phyloP scores from a whole-genome alignment of 345 rosid species.

The Sisymbrium irio region DNA sequence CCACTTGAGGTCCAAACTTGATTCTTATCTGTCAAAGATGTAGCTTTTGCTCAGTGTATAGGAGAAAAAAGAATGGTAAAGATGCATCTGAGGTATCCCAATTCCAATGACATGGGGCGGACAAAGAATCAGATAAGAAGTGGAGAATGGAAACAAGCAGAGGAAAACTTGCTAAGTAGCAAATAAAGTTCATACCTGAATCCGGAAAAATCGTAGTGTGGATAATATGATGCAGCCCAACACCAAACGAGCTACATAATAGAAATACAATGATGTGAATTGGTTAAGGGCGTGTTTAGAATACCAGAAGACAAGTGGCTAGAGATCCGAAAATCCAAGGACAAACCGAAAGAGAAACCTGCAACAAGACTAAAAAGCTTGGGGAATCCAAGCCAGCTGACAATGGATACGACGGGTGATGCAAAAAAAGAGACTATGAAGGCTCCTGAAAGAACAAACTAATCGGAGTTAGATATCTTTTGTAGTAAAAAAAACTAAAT shows the following conservation, averaged over 20 bases:
- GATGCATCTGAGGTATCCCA: slow-evolving; percentile 13
- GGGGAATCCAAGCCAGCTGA: slow-evolving; percentile 62
- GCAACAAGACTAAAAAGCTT: slow-evolving; percentile 67
- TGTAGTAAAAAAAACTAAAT: neutral
- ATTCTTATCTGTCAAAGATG: slow-evolving; percentile 54
- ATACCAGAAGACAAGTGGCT: neutral
- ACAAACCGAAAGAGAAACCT: slow-evolving; percentile 41
- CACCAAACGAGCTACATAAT: slow-evolving; percentile 66
- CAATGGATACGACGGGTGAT: slow-evolving; percentile 51
- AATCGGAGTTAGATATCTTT: neutral
- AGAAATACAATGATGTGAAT: neutral
- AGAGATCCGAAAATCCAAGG: neutral
- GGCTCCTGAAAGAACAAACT: slow-evolving; percentile 51
- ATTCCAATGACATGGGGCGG: neutral
- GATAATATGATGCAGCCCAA: slow-evolving; percentile 69
- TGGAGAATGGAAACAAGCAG: slow-evolving; percentile 2
- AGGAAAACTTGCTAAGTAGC: slow-evolving; percentile 5
- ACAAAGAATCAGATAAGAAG: slow-evolving; percentile 26
- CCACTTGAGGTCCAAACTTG: slow-evolving; percentile 89
- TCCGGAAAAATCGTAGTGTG: slow-evolving; percentile 76
- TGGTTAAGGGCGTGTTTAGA: neutral
- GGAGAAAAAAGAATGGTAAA: neutral
- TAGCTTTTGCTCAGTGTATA: neutral
- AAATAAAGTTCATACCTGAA: slow-evolving; percentile 57
- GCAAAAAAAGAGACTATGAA: slow-evolving; percentile 65